phyloP scores from a whole-genome alignment of 306 rosid species.

The Comarum palustre region DNA sequence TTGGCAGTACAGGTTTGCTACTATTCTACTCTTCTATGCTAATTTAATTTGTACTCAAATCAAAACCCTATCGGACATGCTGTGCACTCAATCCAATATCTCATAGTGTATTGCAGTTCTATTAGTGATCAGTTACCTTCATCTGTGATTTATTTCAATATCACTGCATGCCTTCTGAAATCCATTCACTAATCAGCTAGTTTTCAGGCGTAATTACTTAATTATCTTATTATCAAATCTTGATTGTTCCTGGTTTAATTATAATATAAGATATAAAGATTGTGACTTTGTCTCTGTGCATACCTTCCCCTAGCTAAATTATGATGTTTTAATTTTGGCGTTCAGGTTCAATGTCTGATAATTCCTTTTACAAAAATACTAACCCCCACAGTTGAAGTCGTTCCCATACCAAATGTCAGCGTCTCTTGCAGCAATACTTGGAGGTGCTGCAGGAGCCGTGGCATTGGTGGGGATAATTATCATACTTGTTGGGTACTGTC shows the following conservation, averaged over 20 bases:
- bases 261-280: not conserved
- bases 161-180: not conserved
- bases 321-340: slow-evolving; percentile 27
- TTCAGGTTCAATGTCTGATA: slow-evolving; percentile 55
- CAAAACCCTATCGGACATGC: not conserved
- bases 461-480: slow-evolving; percentile 73
- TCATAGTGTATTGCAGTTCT: not conserved
- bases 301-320: slow-evolving; percentile 32
- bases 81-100: not conserved
- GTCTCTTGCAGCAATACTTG: slow-evolving; percentile 79
- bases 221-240: not conserved
- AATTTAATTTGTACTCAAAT: slow-evolving; percentile 8
- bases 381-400: slow-evolving; percentile 56
- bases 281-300: not conserved
- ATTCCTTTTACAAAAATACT: slow-evolving; percentile 30
- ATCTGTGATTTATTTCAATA: not conserved
- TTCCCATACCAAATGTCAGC: slow-evolving; percentile 75
- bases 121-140: not conserved
- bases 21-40: slow-evolving; percentile 19
- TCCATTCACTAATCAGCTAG: not conserved
- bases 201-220: not conserved
- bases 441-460: slow-evolving; percentile 98
- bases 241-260: not conserved
- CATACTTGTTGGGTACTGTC: slow-evolving; percentile 53
- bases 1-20: slow-evolving; percentile 39